These are phyloP conservation scores for Mollisia scopiformis DNA, from an alignment of 2,329 filamentous ascomycete genomes.

Conservation along the genomic window DNA sequence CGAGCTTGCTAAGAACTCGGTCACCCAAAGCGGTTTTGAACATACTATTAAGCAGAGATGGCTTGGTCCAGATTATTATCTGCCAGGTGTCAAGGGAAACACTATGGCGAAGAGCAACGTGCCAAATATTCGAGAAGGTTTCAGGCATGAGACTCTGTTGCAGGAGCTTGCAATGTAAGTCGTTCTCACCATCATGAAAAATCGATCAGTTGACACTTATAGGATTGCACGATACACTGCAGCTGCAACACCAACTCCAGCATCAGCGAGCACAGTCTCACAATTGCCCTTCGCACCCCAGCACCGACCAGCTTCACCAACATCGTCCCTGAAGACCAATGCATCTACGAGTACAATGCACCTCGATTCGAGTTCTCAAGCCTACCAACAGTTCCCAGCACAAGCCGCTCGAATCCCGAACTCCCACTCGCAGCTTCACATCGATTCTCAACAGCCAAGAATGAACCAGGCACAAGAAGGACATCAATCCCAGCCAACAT, in stretches of 20 bases:
- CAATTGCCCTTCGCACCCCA: conserved; percentile 21
- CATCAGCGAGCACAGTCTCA: conserved; percentile 33
- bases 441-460: conserved; percentile 22
- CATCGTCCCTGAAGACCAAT: conserved; percentile 39
- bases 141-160: conserved; percentile 81
- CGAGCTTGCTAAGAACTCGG: conserved; percentile 94
- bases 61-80: conserved; percentile 78
- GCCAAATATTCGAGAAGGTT: conserved; percentile 88
- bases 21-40: conserved; percentile 94
- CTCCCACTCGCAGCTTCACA: conserved; percentile 29
- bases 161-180: conserved; percentile 84
- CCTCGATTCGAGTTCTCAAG: conserved; percentile 23
- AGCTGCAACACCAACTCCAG: conserved; percentile 25
- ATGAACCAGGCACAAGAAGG: conserved; percentile 9
- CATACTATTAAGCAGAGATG: conserved; percentile 86
- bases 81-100: conserved; percentile 83
- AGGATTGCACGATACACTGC: conserved; percentile 40
- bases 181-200: too few relatives aligned
- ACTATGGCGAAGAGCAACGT: conserved; percentile 96
- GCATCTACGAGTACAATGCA: conserved; percentile 28
- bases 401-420: conserved; percentile 36
- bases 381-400: conserved; percentile 36
- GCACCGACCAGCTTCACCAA: conserved; percentile 34
- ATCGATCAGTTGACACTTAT: conserved; percentile 16
- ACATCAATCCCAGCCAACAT: conserved; percentile 17